Percentiles rank a stretch among this genome's conserved stretches.
Evolutionary conservation across 179 eudicot genomes (phyloP).

Genomic region (Silene coronaria): DNA sequence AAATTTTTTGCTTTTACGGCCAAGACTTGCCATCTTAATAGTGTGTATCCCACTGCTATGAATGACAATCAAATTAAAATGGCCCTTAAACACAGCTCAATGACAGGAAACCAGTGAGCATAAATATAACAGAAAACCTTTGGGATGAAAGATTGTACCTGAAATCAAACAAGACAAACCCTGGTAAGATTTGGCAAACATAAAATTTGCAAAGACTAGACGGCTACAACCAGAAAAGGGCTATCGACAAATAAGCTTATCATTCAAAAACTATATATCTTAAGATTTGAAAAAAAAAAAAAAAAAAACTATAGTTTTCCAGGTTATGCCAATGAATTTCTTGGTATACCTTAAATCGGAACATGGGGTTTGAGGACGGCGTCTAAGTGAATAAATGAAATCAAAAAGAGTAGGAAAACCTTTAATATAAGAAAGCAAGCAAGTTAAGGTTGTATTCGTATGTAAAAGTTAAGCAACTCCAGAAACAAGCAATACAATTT

Average conservation of each 20-base stretch:
- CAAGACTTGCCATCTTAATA: slow-evolving; percentile 18
- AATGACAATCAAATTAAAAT: slow-evolving; percentile 7
- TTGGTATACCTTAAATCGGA: neutral
- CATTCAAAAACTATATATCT: too few relatives aligned
- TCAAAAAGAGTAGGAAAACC: slow-evolving; percentile 4
- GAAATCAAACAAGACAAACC: slow-evolving; percentile 7
- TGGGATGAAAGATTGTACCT: slow-evolving; percentile 19
- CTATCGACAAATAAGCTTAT: too few relatives aligned
- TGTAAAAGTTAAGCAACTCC: too few relatives aligned
- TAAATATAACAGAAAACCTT: neutral
- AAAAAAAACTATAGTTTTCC: too few relatives aligned
- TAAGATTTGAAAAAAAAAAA: too few relatives aligned
- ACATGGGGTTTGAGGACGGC: too few relatives aligned
- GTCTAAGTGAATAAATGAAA: too few relatives aligned
- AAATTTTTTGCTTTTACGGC: slow-evolving; percentile 4
- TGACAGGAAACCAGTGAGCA: neutral
- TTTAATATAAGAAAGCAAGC: neutral
- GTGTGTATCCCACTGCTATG: neutral
- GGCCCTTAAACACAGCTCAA: slow-evolving; percentile 15
- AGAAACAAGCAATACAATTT: neutral
- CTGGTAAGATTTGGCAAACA: neutral
- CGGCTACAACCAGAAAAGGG: neutral
- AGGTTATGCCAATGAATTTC: too few relatives aligned
- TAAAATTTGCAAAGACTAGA: slow-evolving; percentile 1
- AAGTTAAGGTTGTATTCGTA: too few relatives aligned